Evolutionary conservation across 73 alveolate genomes (phyloP), one percentile per base, ranked within the genome.

Genomic region (Vitrella brassicaformis): DNA sequence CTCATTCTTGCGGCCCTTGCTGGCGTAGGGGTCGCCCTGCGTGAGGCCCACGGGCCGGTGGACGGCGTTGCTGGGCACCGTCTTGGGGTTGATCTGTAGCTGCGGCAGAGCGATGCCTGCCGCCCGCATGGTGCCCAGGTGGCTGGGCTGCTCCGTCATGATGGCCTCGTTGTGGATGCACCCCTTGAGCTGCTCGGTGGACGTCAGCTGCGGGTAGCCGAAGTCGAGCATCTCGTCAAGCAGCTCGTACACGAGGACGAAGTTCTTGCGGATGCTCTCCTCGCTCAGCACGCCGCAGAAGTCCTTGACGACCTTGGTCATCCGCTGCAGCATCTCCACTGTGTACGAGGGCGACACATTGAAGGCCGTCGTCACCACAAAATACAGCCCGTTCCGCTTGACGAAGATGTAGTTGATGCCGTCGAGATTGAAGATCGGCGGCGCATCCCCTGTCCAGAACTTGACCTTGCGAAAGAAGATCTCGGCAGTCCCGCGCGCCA

Each of bases 1-100:
- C 86, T 96, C 99, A 73, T 96, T 93, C 85, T 94, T 94, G 89
- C 82, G 81, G 68, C 81, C 86, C 73, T 88, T 85, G 65, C 71
- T 28, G 22, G 22, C 56, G n/a, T n/a, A n/a, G 31, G 80, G 72
- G 31, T 72, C 82, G 45, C 46, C 70, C 27, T 72, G 86, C 19
- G 88, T 73, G 47, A 79, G 76, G 31, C 81, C 77, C n/a, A 88
- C 83, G 0, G 94, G 91, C 47, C 94, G 81, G 39, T 87, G 78
- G 19, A 88, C 84, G 0, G 94, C 94, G 9, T 89, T 88, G 75
- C 90, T 81, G 27, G 92, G 81, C 27, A 85, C 74, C 30, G 91
- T 85, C 56, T 85, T 85, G 25, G 78, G 47, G 56, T 74, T 30
- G 78, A 80, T 82, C 64, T 39, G 56, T 4, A 39, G 14, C 22